Conservation (phyloP, 2,329 filamentous ascomycete genomes). For the Trichoderma brevicompactum region DNA sequence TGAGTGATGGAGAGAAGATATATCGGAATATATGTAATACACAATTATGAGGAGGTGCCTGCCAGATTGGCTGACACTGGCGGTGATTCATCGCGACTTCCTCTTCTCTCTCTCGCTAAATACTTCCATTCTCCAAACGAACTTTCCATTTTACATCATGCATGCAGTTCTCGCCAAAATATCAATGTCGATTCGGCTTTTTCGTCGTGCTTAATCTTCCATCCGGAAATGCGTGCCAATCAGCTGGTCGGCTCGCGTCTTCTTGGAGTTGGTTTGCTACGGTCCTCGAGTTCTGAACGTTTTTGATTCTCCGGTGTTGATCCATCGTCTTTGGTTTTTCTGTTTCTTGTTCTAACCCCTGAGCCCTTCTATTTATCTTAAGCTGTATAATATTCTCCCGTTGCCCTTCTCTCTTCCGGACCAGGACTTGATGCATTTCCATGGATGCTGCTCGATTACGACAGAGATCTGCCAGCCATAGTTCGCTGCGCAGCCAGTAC, state of each 20-base stretch:
- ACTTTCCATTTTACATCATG: slow-evolving; percentile 3
- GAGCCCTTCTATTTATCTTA: slow-evolving; percentile 19
- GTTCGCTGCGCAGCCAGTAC: slow-evolving; percentile 44
- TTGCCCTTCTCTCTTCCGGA: slow-evolving; percentile 2
- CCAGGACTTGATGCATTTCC: slow-evolving; percentile 10
- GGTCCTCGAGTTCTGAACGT: slow-evolving; percentile 29
- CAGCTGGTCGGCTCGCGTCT: slow-evolving; percentile 29
- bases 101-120: background rate
- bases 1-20: no score
- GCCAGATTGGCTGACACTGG: background rate
- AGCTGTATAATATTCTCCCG: slow-evolving; percentile 25
- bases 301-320: slow-evolving; percentile 18
- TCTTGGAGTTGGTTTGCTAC: slow-evolving; percentile 33
- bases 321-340: slow-evolving; percentile 29
- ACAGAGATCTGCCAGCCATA: slow-evolving; percentile 48
- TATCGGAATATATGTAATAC: no score
- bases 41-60: background rate
- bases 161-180: slow-evolving; percentile 7
- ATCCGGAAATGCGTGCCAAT: slow-evolving; percentile 31
- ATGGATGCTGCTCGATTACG: slow-evolving; percentile 41
- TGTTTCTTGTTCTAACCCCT: slow-evolving; percentile 34
- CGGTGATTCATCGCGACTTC: slow-evolving; percentile 25
- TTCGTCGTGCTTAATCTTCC: slow-evolving; percentile 24
- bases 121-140: background rate
- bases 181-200: background rate